phyloP scores from a whole-genome alignment of 2,329 filamentous ascomycete species.

The Alternaria dauci region DNA sequence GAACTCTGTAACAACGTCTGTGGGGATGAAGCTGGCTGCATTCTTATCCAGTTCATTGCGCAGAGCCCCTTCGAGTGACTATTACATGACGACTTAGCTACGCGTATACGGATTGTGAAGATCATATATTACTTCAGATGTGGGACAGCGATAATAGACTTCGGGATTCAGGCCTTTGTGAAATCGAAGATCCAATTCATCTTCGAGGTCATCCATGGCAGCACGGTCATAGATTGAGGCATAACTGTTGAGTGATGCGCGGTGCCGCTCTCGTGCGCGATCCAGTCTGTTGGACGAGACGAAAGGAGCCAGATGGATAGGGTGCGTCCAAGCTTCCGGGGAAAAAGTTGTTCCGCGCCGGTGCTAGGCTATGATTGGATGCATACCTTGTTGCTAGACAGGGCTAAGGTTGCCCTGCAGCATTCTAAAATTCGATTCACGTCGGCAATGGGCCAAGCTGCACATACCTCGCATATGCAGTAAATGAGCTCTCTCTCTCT shows the following conservation, averaged over 20 bases:
- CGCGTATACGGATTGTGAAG: conserved; percentile 10
- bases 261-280: conserved; percentile 11
- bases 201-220: conserved; percentile 43
- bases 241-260: conserved; percentile 8
- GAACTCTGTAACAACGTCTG: conserved; percentile 44
- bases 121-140: conserved; percentile 31
- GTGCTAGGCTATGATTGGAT: conserved; percentile 3
- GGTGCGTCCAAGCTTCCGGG: conserved; percentile 4
- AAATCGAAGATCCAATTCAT: conserved; percentile 43
- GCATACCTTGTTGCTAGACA: background rate
- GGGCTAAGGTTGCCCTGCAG: conserved; percentile 13
- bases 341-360: conserved; percentile 1
- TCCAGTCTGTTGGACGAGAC: conserved; percentile 7
- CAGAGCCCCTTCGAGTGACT: conserved; percentile 42
- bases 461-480: conserved; percentile 1
- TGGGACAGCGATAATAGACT: conserved; percentile 45
- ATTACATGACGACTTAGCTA: conserved; percentile 25
- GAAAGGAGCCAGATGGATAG: conserved; percentile 1
- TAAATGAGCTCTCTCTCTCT: background rate
- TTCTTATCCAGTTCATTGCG: conserved; percentile 41
- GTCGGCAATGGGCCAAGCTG: conserved; percentile 7
- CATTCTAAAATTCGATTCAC: conserved; percentile 1
- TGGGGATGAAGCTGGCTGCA: conserved; percentile 40
- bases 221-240: background rate
- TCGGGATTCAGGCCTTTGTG: conserved; percentile 41